Base-by-base conservation (phyloP, 768 basidiomycete species). In the Suillus luteus region DNA sequence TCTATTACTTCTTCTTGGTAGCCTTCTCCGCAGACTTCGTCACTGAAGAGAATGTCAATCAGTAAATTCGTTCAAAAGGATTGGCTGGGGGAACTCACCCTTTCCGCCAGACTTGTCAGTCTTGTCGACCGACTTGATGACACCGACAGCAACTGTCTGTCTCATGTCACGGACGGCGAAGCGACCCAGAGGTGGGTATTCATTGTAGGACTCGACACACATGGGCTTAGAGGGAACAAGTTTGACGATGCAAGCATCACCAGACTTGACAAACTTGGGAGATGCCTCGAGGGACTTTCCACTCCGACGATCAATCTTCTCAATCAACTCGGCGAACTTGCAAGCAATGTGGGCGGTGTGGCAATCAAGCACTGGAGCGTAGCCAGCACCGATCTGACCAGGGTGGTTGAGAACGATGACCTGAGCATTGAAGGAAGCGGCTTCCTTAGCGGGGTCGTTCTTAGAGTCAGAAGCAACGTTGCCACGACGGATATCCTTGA, bases 361-460 rank as follows among this genome's bases (percentile, higher is more conserved):
- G 83, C 97, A 99, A 83, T 99, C 97, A 72, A 99, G 90, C 68
- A 99, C 97, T 62, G 96, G 96, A 52, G 96, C 94, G 80, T 99
- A 99, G 72, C 97, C 97, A 74, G 95, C 93, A 83, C 94, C 94
- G 76, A 99, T 99, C 80, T 99, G 97, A 85, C 97, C 97, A 60
- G 97, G 97, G 88, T 99, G 97, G 87, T 99, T 99, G 79, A 99
- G 91, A 77, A 99, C 93, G 78, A 99, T 99, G 84, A 99, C 96
- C 86, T 99, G 97, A 70, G 97, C 96, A 81, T 90, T 98, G 93
- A 99, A 96, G 66, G 95, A 96, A 68, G 95, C 93, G 68, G 96
- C 95, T 83, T 97, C 96, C 89, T 96, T 97, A 70, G 96, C 95
- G 72, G 97, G 97, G 85, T 99, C 96, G 82, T 98, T 98, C 93